Evolutionary conservation across 1,284 basidiomycete genomes (phyloP).

Genomic region (Leccinum fuscescens): DNA sequence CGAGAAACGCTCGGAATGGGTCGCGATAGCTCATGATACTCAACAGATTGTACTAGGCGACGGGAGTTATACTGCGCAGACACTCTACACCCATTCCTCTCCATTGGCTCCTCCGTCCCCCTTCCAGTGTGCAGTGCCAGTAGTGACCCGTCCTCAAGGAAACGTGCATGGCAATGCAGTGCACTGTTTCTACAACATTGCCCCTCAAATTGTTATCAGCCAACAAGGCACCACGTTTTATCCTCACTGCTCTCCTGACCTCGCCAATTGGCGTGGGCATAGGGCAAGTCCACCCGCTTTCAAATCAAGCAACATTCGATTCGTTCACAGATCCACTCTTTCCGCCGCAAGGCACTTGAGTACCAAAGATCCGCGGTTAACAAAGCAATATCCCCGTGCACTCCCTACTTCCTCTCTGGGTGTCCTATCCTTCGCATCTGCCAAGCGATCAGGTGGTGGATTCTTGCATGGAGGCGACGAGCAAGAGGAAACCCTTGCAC

Average conservation of each 20-base stretch:
- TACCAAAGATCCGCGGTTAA: conserved; percentile 16
- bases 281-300: conserved; percentile 5
- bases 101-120: conserved; percentile 22
- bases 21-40: conserved; percentile 40
- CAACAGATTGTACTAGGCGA: conserved; percentile 41
- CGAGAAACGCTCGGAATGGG: conserved; percentile 30
- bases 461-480: conserved; percentile 48
- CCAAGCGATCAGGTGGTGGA: conserved; percentile 46
- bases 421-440: conserved; percentile 47
- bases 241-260: conserved; percentile 37
- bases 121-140: conserved; percentile 16
- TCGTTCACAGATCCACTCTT: conserved; percentile 34
- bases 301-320: conserved; percentile 20
- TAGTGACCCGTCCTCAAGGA: conserved; percentile 8
- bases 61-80: conserved; percentile 47
- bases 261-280: conserved; percentile 36
- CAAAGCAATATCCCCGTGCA: conserved; percentile 17
- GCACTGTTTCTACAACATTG: conserved; percentile 37
- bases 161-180: not conserved
- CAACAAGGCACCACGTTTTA: conserved; percentile 42
- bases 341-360: conserved; percentile 33
- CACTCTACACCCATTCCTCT: conserved; percentile 20
- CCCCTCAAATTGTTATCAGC: conserved; percentile 38
- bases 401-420: conserved; percentile 37
- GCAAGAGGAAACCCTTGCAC: conserved; percentile 46